Evolutionary conservation across 345 rosid genomes (phyloP), one percentile per base, ranked within the genome.

Genomic region (Anacardium occidentale): DNA sequence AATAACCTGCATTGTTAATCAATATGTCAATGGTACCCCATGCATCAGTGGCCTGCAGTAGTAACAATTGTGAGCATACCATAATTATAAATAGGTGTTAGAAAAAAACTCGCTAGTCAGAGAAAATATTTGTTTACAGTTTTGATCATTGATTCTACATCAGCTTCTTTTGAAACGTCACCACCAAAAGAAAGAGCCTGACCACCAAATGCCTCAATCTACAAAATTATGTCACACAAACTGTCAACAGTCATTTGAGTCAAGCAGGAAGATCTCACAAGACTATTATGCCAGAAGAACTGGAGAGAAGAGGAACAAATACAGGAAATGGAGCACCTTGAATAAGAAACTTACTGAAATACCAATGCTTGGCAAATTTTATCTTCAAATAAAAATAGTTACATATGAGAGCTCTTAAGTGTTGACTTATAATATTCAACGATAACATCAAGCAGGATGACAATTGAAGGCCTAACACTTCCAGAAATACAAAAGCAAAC

Each of bases 21-120:
- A 96, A 82, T 32, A 96, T 80, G 76, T 95, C 98, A 78, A 96
- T 82, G 0, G 99, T 96, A 85, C 98, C 99, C 97, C 98, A 96
- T 26, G 86, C 84, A 80, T 93, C 94, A 65, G 85, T 77, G 73
- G 96, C 99, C 99, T 96, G 89, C 78, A 82, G 70, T 69, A 60
- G 66, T 34, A 32, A 66, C 51, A 73, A 73, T 52, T 69, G 62
- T 55, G 20, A 75, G 58, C 56, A 68, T 24, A 9, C 1, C 25
- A 63, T 4, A 29, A 47, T 51, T 61, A 48, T 42, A n/a, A 57
- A 26, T 64, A 48, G 20, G 24, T 26, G 70, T 48, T 32, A 40
- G n/a, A 70, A 20, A 71, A 20, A 63, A 62, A 71, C 56, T 47
- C 42, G 51, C 42, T 15, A 51, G 13, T 67, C 52, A 71, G 62